Evolutionary conservation across 2,329 filamentous ascomycete species (phyloP), one percentile per base, ranked within the genome.

Genomic region (Talaromyces sp.): DNA sequence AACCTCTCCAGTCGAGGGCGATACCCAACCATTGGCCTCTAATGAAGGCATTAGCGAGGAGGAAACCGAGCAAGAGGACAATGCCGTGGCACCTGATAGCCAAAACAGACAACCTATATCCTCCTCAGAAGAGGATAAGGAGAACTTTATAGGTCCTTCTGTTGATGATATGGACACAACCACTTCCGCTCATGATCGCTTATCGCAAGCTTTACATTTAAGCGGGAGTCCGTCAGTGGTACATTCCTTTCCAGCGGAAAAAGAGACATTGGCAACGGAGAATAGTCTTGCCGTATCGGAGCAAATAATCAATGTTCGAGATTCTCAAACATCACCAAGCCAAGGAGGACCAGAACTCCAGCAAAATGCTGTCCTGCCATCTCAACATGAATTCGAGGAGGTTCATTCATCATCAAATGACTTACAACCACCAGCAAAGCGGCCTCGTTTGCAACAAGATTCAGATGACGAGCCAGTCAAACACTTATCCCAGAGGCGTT

Each of bases 31-130:
- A n/a, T 61, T 63, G 14, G 53, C 53, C 11, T 65, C 63, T 3
- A 67, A 62, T 24, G 70, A 67, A 21, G 67, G 61, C 14, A 62
- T 61, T 24, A 76, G 74, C 26, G 74, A 80, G 65, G 77, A 76
- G 59, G 78, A 80, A 64, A 80, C 79, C 0, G 79, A 80, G 59
- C 74, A 77, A 59, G 78, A 80, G 61, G 77, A 79, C 48, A 71
- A 76, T 41, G n/a, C 58, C 10, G 64, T 61, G 17, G 64, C 67
- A 27, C 67, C 69, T 46, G 64, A 70, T 0, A 65, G 65, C 11
- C 67, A 66, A 51, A 71, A 70, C 48, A 72, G 72, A 54, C 66
- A 70, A 5, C 55, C 62, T 24, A 64, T 69, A 50, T 65, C 68
- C 14, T 68, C 73, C 11, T 69, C 67, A 10, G 77, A 79, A 43